Evolutionary conservation across 371 early-diverging fungal species (phyloP).

Genomic region (Mortierella sp.): DNA sequence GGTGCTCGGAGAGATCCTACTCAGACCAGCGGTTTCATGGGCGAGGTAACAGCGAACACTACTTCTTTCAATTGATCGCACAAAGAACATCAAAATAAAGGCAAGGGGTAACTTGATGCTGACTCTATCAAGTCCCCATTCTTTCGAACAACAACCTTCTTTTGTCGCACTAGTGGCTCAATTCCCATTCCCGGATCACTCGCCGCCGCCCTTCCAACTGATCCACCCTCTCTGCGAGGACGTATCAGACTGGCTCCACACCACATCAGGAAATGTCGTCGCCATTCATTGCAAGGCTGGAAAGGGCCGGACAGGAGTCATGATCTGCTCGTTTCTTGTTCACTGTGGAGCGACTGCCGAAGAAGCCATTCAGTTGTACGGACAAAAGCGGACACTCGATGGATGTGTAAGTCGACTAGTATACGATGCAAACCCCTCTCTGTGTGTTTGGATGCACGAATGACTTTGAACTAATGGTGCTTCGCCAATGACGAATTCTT

Average conservation of each 20-base stretch:
- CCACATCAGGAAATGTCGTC: slow-evolving; percentile 64
- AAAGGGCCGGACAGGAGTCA: slow-evolving; percentile 83
- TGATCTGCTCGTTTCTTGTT: slow-evolving; percentile 73
- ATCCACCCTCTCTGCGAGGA: slow-evolving; percentile 71
- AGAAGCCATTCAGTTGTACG: slow-evolving; percentile 72
- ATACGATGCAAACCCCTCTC: too few species aligned
- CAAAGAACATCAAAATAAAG: neutral
- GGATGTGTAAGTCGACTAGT: slow-evolving; percentile 62
- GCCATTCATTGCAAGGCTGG: slow-evolving; percentile 87
- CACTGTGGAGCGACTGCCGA: slow-evolving; percentile 61
- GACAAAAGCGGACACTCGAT: slow-evolving; percentile 65
- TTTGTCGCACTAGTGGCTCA: slow-evolving; percentile 52
- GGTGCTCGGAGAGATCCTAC: slow-evolving; percentile 71
- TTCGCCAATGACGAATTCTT: neutral
- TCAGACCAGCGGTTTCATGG: slow-evolving; percentile 57
- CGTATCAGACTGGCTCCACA: slow-evolving; percentile 68
- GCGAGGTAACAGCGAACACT: slow-evolving; percentile 45
- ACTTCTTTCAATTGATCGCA: neutral
- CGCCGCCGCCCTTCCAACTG: slow-evolving; percentile 72
- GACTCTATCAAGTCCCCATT: neutral
- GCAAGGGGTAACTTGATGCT: too few species aligned
- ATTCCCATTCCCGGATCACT: slow-evolving; percentile 79
- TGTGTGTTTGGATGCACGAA: neutral
- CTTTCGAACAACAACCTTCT: neutral
- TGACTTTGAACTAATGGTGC: neutral